phyloP scores from a whole-genome alignment of 148 eudicot species.

The Camellia lanceoleosa region DNA sequence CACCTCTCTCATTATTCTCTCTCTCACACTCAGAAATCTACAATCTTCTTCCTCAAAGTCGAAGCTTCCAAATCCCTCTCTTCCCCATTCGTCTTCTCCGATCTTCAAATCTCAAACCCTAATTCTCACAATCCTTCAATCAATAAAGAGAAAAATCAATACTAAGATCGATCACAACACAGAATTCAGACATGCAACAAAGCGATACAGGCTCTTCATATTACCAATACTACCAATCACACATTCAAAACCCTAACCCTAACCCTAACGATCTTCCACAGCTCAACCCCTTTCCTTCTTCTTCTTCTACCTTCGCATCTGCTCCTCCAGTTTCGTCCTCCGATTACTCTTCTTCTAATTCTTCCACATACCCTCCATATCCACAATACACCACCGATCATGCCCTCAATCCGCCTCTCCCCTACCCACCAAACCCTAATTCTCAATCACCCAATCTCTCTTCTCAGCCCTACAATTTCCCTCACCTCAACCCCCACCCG shows the following conservation, averaged over 20 bases:
- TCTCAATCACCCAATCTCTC: conserved; percentile 24
- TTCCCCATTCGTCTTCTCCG: neutral
- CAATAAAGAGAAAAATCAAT: neutral
- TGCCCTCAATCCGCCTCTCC: conserved; percentile 22
- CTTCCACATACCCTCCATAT: conserved; percentile 27
- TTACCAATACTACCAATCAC: conserved; percentile 41
- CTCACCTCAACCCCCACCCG: conserved; percentile 23
- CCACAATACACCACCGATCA: conserved; percentile 43
- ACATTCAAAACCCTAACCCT: conserved; percentile 48
- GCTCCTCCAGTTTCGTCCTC: conserved; percentile 60
- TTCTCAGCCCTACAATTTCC: conserved; percentile 28
- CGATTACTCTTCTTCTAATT: conserved; percentile 21
- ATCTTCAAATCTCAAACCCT: neutral
- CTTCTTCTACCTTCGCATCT: conserved; percentile 47
- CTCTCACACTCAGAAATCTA: neutral
- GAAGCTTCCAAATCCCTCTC: neutral
- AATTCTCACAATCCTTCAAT: neutral
- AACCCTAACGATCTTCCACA: conserved; percentile 34
- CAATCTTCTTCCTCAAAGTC: neutral
- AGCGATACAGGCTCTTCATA: conserved; percentile 31
- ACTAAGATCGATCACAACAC: neutral
- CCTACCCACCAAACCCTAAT: conserved; percentile 34
- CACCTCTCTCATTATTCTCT: neutral
- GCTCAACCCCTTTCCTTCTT: conserved; percentile 22
- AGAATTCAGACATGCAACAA: conserved; percentile 28